Evolutionary conservation across 768 basidiomycete genomes (phyloP).

Genomic region (Calocybe indica): DNA sequence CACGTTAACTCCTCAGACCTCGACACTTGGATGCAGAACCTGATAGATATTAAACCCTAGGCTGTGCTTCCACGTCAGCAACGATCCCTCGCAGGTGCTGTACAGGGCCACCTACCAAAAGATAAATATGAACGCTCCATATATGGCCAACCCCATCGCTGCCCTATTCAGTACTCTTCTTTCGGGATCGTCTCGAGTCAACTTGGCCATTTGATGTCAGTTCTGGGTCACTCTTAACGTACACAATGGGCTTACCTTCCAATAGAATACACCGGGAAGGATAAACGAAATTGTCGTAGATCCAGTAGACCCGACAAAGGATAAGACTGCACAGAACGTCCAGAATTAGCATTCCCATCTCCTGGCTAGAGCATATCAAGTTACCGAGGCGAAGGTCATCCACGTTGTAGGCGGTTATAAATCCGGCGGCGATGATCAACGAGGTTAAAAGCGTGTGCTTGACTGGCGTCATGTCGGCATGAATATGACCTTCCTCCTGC

Average conservation of each 20-base stretch:
- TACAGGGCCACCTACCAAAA: slow-evolving; percentile 67
- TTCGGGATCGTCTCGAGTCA: slow-evolving; percentile 62
- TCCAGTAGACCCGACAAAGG: slow-evolving; percentile 95
- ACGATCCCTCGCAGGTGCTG: background rate
- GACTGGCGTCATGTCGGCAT: slow-evolving; percentile 54
- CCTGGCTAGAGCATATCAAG: slow-evolving; percentile 15
- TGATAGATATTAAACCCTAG: slow-evolving; percentile 77
- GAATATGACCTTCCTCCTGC: slow-evolving; percentile 50
- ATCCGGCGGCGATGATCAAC: slow-evolving; percentile 58
- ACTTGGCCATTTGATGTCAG: slow-evolving; percentile 26
- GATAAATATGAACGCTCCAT: slow-evolving; percentile 75
- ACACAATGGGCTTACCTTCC: slow-evolving; percentile 54
- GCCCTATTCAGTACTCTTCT: slow-evolving; percentile 47
- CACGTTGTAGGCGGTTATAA: slow-evolving; percentile 72
- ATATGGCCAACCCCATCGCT: slow-evolving; percentile 61
- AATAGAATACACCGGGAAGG: slow-evolving; percentile 88
- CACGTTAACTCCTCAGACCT: background rate
- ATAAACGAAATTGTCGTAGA: slow-evolving; percentile 98
- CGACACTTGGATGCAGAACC: slow-evolving; percentile 32
- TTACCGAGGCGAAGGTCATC: slow-evolving; percentile 72
- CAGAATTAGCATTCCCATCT: slow-evolving; percentile 1
- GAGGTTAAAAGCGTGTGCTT: slow-evolving; percentile 70
- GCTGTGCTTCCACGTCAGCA: slow-evolving; percentile 30
- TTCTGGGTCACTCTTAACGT: background rate
- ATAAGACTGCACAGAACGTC: slow-evolving; percentile 54